phyloP scores from a whole-genome alignment of 2,329 filamentous ascomycete genomes.

The Gaeumannomyces tritici region DNA sequence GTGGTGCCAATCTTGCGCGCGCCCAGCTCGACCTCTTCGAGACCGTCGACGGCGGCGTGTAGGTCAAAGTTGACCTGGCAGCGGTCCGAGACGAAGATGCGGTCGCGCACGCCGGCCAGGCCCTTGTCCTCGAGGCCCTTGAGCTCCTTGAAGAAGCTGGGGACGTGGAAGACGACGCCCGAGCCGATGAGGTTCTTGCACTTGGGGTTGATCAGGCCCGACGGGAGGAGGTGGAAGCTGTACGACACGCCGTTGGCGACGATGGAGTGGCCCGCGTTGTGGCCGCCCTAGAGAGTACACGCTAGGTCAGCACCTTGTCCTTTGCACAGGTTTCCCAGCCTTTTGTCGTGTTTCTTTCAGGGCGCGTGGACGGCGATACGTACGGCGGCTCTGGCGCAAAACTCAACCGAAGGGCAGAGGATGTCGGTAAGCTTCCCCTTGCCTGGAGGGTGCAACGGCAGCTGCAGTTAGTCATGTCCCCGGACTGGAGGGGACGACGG shows the following conservation, averaged over 20 bases:
- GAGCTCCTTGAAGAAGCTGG: slow-evolving; percentile 32
- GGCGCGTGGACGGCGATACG: background rate
- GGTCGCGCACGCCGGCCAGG: slow-evolving; percentile 26
- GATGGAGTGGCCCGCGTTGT: slow-evolving; percentile 48
- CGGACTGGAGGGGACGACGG: background rate
- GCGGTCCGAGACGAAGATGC: slow-evolving; percentile 54
- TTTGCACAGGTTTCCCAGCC: no score
- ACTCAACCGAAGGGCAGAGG: slow-evolving; percentile 32
- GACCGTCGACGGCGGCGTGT: slow-evolving; percentile 58
- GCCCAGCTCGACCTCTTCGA: slow-evolving; percentile 49
- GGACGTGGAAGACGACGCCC: slow-evolving; percentile 55
- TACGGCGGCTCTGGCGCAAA: slow-evolving; percentile 47
- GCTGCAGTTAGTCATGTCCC: background rate
- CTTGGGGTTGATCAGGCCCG: slow-evolving; percentile 61
- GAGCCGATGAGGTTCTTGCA: slow-evolving; percentile 68
- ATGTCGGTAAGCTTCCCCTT: slow-evolving; percentile 53
- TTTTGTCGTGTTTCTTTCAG: background rate
- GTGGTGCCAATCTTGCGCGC: slow-evolving; percentile 15
- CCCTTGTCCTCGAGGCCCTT: slow-evolving; percentile 27
- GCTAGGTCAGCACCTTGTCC: background rate
- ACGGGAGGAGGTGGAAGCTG: slow-evolving; percentile 49
- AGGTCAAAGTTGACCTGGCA: slow-evolving; percentile 56
- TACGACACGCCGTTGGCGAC: slow-evolving; percentile 11
- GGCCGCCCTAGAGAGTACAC: slow-evolving; percentile 28
- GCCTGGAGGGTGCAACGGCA: slow-evolving; percentile 8